These are phyloP conservation scores for Phytophthora multivora DNA, from an alignment of 352 stramenopile species.

Conservation along the genomic window DNA sequence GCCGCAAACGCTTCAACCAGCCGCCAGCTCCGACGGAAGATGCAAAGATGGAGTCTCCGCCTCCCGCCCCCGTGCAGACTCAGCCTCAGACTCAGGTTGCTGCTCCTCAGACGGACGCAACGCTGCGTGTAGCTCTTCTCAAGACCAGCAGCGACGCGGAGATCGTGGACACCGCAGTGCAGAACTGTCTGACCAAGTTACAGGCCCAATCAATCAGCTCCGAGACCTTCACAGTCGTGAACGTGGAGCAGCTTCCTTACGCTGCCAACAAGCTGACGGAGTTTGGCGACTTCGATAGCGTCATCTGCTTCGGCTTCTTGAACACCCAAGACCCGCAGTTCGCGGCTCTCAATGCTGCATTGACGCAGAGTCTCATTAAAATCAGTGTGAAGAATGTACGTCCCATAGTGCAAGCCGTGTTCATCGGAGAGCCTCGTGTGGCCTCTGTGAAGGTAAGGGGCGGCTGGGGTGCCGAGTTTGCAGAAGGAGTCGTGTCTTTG, in stretches of 20 bases:
- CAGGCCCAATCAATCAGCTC: slow-evolving; percentile 33
- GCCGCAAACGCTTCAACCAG: slow-evolving; percentile 30
- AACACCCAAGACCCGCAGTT: slow-evolving; percentile 73
- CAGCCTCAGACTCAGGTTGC: slow-evolving; percentile 23
- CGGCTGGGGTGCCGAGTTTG: slow-evolving; percentile 74
- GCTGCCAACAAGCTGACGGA: slow-evolving; percentile 82
- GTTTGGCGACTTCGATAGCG: slow-evolving; percentile 67
- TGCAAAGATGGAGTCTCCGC: slow-evolving; percentile 31
- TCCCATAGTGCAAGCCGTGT: slow-evolving; percentile 78
- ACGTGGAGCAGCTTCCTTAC: slow-evolving; percentile 78
- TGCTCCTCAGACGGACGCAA: slow-evolving; percentile 23
- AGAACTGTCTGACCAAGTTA: slow-evolving; percentile 60
- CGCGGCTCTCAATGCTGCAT: slow-evolving; percentile 48
- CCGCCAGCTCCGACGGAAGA: slow-evolving; percentile 3
- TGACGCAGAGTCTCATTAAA: slow-evolving; percentile 82
- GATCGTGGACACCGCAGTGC: slow-evolving; percentile 64
- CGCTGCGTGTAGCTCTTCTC: slow-evolving; percentile 67
- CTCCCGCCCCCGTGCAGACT: slow-evolving; percentile 30
- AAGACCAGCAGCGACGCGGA: slow-evolving; percentile 78
- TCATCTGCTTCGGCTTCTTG: slow-evolving; percentile 83
- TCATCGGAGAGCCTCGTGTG: slow-evolving; percentile 77
- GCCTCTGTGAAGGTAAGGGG: slow-evolving; percentile 76
- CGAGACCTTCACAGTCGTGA: slow-evolving; percentile 75
- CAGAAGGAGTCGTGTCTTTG: slow-evolving; percentile 57
- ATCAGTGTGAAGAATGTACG: slow-evolving; percentile 85